A percentile compares a stretch with the other conserved stretches of the same genome.
These are phyloP conservation scores for Trichoderma sp. DNA, from an alignment of 2,329 filamentous ascomycete species.

Conservation along the genomic window DNA sequence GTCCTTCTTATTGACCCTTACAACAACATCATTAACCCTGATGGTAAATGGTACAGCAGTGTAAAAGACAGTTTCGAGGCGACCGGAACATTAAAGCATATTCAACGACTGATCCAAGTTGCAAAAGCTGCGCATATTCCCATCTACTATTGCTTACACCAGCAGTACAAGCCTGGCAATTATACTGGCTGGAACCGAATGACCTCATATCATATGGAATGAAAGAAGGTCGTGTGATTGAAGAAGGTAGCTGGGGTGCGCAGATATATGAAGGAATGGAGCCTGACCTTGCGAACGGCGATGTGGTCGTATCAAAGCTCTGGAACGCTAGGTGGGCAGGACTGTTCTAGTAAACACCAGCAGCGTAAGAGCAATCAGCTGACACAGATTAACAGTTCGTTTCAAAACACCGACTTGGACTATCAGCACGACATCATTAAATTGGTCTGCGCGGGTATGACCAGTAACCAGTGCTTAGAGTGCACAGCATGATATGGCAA, in stretches of 20 bases:
- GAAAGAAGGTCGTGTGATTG: not conserved
- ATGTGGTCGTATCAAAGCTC: constrained; percentile 16
- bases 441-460: constrained; percentile 18
- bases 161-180: constrained; percentile 10
- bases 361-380: not conserved
- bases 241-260: constrained; percentile 21
- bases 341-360: not conserved
- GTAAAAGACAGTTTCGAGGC: constrained; percentile 3
- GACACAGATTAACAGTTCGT: not conserved
- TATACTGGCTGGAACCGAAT: constrained; percentile 17
- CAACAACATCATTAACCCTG: constrained; percentile 21
- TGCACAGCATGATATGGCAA: constrained; percentile 20
- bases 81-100: constrained; percentile 2
- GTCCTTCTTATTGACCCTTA: constrained; percentile 20
- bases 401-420: not conserved
- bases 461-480: constrained; percentile 21
- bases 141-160: constrained; percentile 20
- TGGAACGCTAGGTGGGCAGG: not conserved
- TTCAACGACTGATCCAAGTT: constrained; percentile 1
- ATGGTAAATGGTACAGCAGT: constrained; percentile 14
- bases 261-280: constrained; percentile 19
- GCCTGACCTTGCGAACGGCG: constrained; percentile 20
- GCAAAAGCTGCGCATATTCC: constrained; percentile 17
- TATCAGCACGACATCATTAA: constrained; percentile 19
- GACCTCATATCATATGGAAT: not conserved